Evolutionary conservation across 73 alveolate genomes (phyloP).

Genomic region (Uronychia setigera): DNA sequence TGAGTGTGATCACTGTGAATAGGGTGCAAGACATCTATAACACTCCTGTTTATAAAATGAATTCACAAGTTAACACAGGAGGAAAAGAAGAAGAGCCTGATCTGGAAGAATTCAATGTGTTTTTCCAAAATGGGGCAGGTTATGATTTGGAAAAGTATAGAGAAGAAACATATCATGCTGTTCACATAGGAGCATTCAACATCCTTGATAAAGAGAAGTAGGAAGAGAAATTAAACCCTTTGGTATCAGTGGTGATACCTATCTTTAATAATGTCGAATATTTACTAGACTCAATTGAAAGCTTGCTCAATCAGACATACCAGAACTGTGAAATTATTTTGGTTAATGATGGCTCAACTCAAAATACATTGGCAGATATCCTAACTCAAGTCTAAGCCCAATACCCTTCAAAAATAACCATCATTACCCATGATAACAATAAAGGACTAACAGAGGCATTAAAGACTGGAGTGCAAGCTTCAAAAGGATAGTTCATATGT

Average conservation of each 20-base stretch:
- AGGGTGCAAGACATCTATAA: slow-evolving; percentile 65
- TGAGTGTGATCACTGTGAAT: slow-evolving; percentile 69
- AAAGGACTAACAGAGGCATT: slow-evolving; percentile 58
- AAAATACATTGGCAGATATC: slow-evolving; percentile 11
- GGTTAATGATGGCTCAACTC: slow-evolving; percentile 86
- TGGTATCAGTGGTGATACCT: slow-evolving; percentile 76
- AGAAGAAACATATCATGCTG: slow-evolving; percentile 27
- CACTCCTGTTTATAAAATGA: slow-evolving; percentile 63
- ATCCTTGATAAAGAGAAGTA: not conserved
- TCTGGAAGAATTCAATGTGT: slow-evolving; percentile 10
- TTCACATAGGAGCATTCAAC: slow-evolving; percentile 60
- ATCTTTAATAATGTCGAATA: slow-evolving; percentile 63
- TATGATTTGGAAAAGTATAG: slow-evolving; percentile 34
- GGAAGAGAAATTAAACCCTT: not conserved
- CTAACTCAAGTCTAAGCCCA: slow-evolving; percentile 1
- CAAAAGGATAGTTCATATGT: slow-evolving; percentile 34
- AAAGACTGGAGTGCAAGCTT: slow-evolving; percentile 36
- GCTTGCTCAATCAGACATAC: slow-evolving; percentile 63
- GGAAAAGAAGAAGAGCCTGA: slow-evolving; percentile 31
- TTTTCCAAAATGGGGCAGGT: not conserved
- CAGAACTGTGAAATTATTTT: slow-evolving; percentile 65
- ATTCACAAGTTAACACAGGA: slow-evolving; percentile 11
- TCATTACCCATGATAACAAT: slow-evolving; percentile 1
- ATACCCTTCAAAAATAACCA: slow-evolving; percentile 10
- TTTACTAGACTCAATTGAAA: slow-evolving; percentile 63